Conservation (phyloP, 805 yeast species). For the Wickerhamiella alocasiicola region DNA sequence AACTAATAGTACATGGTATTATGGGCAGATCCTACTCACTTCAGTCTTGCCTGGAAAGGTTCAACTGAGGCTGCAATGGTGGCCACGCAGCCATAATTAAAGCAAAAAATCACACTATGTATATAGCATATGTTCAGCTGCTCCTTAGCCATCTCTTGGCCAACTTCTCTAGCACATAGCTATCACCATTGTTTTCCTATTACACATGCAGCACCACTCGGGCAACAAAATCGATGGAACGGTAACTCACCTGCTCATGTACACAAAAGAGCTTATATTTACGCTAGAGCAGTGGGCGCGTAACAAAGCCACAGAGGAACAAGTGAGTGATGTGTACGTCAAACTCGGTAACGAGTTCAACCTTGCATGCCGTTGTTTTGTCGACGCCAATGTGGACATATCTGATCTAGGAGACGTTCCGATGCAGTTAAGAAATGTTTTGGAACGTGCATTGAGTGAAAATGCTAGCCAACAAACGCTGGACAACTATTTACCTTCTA, state of each 20-base stretch:
- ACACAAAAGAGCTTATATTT: constrained; percentile 81
- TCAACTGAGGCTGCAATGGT: too few relatives aligned
- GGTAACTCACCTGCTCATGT: constrained; percentile 56
- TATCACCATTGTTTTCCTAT: too few relatives aligned
- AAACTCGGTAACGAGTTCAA: constrained; percentile 88
- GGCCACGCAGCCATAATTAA: too few relatives aligned
- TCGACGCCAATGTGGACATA: constrained; percentile 65
- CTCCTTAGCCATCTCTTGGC: too few relatives aligned
- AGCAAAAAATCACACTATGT: too few relatives aligned
- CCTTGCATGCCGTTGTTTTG: constrained; percentile 68
- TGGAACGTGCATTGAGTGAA: constrained; percentile 78
- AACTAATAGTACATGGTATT: too few relatives aligned
- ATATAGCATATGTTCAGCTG: too few relatives aligned
- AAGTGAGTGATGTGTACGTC: constrained; percentile 84
- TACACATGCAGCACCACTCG: constrained; percentile 6
- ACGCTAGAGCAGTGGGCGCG: constrained; percentile 84
- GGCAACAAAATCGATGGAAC: constrained; percentile 13
- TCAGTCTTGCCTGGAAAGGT: too few relatives aligned
- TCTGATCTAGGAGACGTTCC: constrained; percentile 84
- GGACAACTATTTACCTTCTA: constrained; percentile 69
- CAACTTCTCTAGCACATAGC: too few relatives aligned
- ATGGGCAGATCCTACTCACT: too few relatives aligned
- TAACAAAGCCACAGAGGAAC: constrained; percentile 62
- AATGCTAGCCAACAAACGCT: constrained; percentile 72
- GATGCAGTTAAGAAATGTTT: constrained; percentile 55